A percentile compares a stretch with the other conserved stretches of the same genome.
Conservation (phyloP, 2,329 filamentous ascomycete genomes). For the Phialophora verrucosa region DNA sequence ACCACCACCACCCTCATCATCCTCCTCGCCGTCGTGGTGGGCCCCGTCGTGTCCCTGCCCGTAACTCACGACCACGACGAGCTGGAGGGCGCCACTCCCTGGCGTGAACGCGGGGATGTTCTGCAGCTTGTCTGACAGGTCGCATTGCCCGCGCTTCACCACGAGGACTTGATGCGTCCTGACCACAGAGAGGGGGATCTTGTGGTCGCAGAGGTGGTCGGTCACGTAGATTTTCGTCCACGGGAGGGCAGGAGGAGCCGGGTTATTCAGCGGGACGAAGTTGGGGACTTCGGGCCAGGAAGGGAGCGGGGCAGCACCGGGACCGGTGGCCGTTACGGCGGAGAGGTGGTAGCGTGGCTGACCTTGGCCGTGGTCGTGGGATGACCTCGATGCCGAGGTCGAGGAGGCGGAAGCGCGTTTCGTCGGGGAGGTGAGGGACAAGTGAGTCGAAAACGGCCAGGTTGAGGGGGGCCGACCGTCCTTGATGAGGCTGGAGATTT, state of each 20-base stretch:
- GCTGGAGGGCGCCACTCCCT: slow-evolving; percentile 66
- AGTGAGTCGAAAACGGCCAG: slow-evolving; percentile 32
- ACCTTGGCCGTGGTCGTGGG: neutral
- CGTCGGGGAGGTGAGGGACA: slow-evolving; percentile 20
- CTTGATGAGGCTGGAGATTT: slow-evolving; percentile 38
- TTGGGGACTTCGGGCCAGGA: slow-evolving; percentile 58
- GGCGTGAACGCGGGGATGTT: slow-evolving; percentile 82
- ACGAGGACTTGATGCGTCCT: slow-evolving; percentile 76
- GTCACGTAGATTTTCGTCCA: slow-evolving; percentile 77
- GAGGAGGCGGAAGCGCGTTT: slow-evolving; percentile 9
- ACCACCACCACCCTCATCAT: slow-evolving; percentile 32
- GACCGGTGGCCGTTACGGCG: slow-evolving; percentile 57
- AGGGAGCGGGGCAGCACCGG: slow-evolving; percentile 70
- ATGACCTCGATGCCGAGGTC: slow-evolving; percentile 10
- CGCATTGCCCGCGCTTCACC: slow-evolving; percentile 80
- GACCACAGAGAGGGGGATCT: slow-evolving; percentile 59
- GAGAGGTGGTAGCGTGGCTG: slow-evolving; percentile 46
- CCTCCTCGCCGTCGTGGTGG: slow-evolving; percentile 36
- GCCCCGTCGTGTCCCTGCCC: slow-evolving; percentile 53
- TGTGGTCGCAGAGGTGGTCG: slow-evolving; percentile 67
- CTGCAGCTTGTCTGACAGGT: slow-evolving; percentile 79
- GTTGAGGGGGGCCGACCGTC: slow-evolving; percentile 27
- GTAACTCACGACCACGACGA: slow-evolving; percentile 78
- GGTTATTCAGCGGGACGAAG: slow-evolving; percentile 41
- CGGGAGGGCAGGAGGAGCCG: slow-evolving; percentile 54